Conservation (phyloP, 2,329 filamentous ascomycete genomes). For the Mariannaea sp. region DNA sequence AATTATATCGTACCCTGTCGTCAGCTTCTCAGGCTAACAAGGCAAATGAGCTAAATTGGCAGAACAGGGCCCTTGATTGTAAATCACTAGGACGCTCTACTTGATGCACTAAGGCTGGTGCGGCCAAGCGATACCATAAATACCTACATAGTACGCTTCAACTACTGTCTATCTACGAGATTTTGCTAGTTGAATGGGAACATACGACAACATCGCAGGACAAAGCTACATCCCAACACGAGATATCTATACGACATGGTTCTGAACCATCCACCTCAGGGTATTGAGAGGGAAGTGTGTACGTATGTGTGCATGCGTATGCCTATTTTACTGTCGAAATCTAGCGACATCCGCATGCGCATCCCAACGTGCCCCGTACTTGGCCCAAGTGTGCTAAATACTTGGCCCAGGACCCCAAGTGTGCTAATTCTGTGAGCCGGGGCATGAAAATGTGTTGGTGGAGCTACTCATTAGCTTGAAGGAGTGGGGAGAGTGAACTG, state of each 20-base stretch:
- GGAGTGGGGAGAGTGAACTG: conserved; percentile 9
- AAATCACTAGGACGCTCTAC: not conserved
- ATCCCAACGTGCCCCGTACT: conserved; percentile 17
- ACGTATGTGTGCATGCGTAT: not conserved
- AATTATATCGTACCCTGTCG: not conserved
- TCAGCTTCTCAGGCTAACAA: not conserved
- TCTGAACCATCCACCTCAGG: conserved; percentile 8
- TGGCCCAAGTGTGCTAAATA: conserved; percentile 7
- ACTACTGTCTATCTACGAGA: too few relatives aligned
- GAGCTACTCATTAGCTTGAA: not conserved
- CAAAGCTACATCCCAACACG: conserved; percentile 23
- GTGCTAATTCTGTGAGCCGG: too few relatives aligned
- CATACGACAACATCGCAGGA: conserved; percentile 23
- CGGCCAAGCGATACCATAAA: too few relatives aligned
- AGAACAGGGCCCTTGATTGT: not conserved
- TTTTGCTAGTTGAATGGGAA: conserved; percentile 11
- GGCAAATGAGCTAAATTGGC: not conserved
- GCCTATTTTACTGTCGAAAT: not conserved
- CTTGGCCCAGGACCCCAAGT: too few relatives aligned
- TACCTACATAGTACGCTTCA: too few relatives aligned
- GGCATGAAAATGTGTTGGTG: not conserved
- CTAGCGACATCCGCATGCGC: conserved; percentile 13
- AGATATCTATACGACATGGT: conserved; percentile 34
- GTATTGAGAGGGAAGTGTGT: not conserved
- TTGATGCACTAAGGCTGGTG: not conserved